Percentiles rank a stretch among this genome's conserved stretches.
Conservation (phyloP, 768 basidiomycete species). For the Serpula lacrymans region DNA sequence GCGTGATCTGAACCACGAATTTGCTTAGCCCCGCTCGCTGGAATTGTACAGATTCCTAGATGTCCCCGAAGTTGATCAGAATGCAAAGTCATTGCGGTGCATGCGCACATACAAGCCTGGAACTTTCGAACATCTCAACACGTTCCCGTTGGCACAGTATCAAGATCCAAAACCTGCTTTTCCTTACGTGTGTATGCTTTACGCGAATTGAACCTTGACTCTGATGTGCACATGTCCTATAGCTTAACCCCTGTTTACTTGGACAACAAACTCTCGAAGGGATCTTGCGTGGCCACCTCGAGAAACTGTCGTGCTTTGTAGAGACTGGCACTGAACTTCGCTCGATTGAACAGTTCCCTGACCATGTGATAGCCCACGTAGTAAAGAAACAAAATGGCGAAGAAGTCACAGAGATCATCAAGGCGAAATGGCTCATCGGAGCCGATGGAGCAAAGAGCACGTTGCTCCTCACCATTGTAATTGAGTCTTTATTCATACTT, state of each 20-base stretch:
- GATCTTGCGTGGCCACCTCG: constrained; percentile 14
- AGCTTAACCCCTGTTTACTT: constrained; percentile 13
- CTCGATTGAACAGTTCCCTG: constrained; percentile 29
- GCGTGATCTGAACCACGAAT: too few relatives aligned
- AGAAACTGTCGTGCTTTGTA: constrained; percentile 24
- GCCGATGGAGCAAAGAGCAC: constrained; percentile 15
- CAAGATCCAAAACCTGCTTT: constrained; percentile 17
- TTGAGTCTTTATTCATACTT: too few relatives aligned
- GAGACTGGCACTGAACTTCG: constrained; percentile 34
- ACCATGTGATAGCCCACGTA: constrained; percentile 22
- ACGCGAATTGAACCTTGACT: not conserved
- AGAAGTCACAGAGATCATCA: constrained; percentile 4
- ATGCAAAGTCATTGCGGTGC: constrained; percentile 21
- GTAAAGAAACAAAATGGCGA: constrained; percentile 1
- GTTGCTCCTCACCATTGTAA: not conserved
- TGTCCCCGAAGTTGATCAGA: constrained; percentile 31
- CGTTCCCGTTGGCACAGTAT: constrained; percentile 12
- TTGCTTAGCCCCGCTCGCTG: constrained; percentile 37
- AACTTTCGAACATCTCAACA: constrained; percentile 1
- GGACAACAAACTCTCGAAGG: constrained; percentile 30
- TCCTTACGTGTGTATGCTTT: constrained; percentile 22
- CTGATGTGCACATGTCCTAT: constrained; percentile 10
- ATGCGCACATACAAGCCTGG: constrained; percentile 30
- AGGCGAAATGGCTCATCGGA: constrained; percentile 10
- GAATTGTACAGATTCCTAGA: constrained; percentile 38